Evolutionary conservation across 176 grass and related monocot species (phyloP), one percentile per base, ranked within the genome.

Genomic region (Cenchrus fungigraminus): DNA sequence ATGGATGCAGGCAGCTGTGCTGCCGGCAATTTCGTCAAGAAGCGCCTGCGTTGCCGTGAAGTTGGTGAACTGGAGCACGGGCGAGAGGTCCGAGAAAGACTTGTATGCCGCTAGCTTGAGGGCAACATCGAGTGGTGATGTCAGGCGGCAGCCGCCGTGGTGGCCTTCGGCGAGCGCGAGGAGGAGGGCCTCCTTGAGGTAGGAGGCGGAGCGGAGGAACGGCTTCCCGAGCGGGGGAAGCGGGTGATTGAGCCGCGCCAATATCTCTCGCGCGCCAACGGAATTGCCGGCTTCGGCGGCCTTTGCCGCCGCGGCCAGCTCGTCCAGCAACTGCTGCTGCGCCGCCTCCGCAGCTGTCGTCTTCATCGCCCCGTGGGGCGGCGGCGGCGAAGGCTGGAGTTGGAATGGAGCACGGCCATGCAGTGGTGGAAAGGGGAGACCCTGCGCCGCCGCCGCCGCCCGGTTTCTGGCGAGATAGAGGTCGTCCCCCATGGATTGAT

Each of bases 161-260:
- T 74, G 57, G 19, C 62, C 58, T 46, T 90, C 87, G 20, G 86
- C 68, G 70, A 95, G 85, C 80, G 87, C 83, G 87, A 90, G 91
- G 70, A 89, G 87, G 80, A 98, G 96, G 28, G 89, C 91, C 73
- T 98, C 93, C 87, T 90, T 98, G 91, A 95, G 89, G 87, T 98
- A 98, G 84, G 85, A 98, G 83, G 93, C 93, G 44, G 96, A 95
- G 84, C 96, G 96, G 53, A 94, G 74, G 84, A 98, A 87, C 83
- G 97, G 90, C 93, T 98, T 95, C 91, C 93, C 97, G 45, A 88
- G 17, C 9, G 91, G 89, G 68, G 97, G 91, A 80, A 98, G 93
- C 88, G 92, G 91, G 46, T 98, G 97, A 98, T 98, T 98, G 97
- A 98, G 93, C 97, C 97, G 97, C 97, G 93, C 97, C 96, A 98